These are phyloP conservation scores for Metarhizium rileyi DNA, from an alignment of 2,329 filamentous ascomycete genomes.

Conservation along the genomic window DNA sequence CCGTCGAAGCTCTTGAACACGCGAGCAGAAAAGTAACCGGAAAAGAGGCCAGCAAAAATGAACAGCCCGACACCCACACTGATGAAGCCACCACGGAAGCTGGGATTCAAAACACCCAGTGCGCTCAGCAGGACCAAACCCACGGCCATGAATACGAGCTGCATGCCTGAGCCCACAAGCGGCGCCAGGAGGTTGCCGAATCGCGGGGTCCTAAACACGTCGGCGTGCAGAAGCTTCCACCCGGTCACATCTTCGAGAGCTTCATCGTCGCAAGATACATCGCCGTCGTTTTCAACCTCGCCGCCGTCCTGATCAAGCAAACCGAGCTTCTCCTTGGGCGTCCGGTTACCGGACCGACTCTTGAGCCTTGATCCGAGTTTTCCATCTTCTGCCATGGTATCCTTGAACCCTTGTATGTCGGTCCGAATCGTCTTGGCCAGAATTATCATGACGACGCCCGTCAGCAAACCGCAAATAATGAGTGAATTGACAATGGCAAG, in stretches of 20 bases:
- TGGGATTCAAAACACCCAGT: constrained; percentile 71
- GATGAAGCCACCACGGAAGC: constrained; percentile 82
- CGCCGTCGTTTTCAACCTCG: constrained; percentile 41
- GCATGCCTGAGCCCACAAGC: constrained; percentile 75
- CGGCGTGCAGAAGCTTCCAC: constrained; percentile 83
- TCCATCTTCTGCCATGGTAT: constrained; percentile 55
- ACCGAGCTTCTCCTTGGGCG: constrained; percentile 41
- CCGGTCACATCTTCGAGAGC: constrained; percentile 69
- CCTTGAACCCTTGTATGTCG: constrained; percentile 67
- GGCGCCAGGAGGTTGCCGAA: constrained; percentile 68
- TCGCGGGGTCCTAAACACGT: constrained; percentile 69
- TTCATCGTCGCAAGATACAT: constrained; percentile 44
- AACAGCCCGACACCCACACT: constrained; percentile 78
- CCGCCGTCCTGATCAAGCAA: constrained; percentile 51
- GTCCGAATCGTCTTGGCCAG: constrained; percentile 67
- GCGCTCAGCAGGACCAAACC: constrained; percentile 65
- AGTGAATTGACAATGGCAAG: constrained; percentile 81
- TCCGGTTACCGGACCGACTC: constrained; percentile 23
- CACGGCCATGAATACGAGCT: constrained; percentile 72
- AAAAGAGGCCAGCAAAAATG: constrained; percentile 73
- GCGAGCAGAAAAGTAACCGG: constrained; percentile 76
- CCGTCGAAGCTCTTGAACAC: constrained; percentile 80
- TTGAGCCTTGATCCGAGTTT: constrained; percentile 46
- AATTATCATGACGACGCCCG: constrained; percentile 71
- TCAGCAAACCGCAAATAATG: constrained; percentile 71